Conservation (phyloP, 352 stramenopile genomes). For the Globisporangium sylvaticum region DNA sequence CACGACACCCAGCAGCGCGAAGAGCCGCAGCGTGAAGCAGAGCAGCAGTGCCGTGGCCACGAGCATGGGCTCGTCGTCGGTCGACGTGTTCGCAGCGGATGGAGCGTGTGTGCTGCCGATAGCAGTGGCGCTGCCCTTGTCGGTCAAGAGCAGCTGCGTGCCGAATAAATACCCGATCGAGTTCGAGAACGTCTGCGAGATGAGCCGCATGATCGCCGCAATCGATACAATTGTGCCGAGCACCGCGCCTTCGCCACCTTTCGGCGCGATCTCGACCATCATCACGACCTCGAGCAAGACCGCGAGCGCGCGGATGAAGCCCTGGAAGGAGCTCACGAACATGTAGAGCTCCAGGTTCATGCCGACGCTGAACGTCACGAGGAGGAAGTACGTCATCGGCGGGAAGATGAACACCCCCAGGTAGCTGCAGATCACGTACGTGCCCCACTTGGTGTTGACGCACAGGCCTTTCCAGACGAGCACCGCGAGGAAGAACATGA, state of each 20-base stretch:
- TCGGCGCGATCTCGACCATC: slow-evolving; percentile 39
- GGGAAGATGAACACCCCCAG: slow-evolving; percentile 26
- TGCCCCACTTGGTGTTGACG: slow-evolving; percentile 31
- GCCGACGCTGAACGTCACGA: slow-evolving; percentile 27
- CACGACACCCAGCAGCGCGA: slow-evolving; percentile 23
- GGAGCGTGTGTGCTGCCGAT: not conserved
- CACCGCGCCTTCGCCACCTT: slow-evolving; percentile 37
- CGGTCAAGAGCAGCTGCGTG: slow-evolving; percentile 14
- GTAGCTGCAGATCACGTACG: slow-evolving; percentile 27
- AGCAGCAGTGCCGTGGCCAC: slow-evolving; percentile 27
- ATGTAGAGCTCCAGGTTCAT: slow-evolving; percentile 27
- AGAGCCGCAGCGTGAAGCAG: slow-evolving; percentile 23
- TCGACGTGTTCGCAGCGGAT: not conserved
- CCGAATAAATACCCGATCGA: slow-evolving; percentile 17
- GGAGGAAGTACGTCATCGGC: slow-evolving; percentile 24
- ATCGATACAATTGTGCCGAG: slow-evolving; percentile 42
- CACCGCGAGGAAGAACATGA: slow-evolving; percentile 27
- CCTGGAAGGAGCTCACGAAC: slow-evolving; percentile 32
- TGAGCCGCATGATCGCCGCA: slow-evolving; percentile 34
- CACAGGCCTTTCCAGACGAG: slow-evolving; percentile 32
- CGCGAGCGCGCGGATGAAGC: slow-evolving; percentile 30
- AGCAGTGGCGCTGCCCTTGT: slow-evolving; percentile 7
- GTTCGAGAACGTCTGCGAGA: slow-evolving; percentile 23
- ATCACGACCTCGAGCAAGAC: slow-evolving; percentile 38
- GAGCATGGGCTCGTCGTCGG: slow-evolving; percentile 21